Evolutionary conservation across 768 basidiomycete species (phyloP), one percentile per base, ranked within the genome.

Genomic region (Lactarius trivialis): DNA sequence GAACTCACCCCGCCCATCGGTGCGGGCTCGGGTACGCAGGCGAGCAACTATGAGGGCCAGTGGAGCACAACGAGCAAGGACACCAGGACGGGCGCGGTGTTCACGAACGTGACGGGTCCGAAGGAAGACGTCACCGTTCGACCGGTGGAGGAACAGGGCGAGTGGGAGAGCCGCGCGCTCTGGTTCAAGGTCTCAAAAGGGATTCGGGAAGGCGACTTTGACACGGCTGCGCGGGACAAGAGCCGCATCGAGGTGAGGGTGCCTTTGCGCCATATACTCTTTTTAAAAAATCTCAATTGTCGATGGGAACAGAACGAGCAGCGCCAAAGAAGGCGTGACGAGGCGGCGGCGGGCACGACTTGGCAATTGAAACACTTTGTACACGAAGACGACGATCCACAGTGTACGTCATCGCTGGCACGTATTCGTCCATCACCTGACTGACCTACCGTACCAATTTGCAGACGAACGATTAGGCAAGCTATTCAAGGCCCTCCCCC

Each of bases 121-220:
- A 91, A 91, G 77, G 86, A 89, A 71, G 90, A 91, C 72, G 85
- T 93, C 2, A 80, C 73, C 0, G 85, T 89, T 19, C 71, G 75
- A n/a, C 76, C 82, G 0, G 71, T 88, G 6, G 81, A 82, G 60
- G 77, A 79, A 61, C 85, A 89, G 75, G 81, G 81, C n/a, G 85
- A 88, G 68, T 93, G 84, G 78, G 96, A 99, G 79, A 93, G 87
- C 61, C 79, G 96, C 68, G 80, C 79, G 68, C 76, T 97, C 62
- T 98, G 96, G 96, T 73, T 77, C 65, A 78, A 81, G 52, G 96
- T 98, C 26, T 87, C 94, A 24, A 89, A 89, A 71, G 96, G 96
- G 15, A 98, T 98, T 63, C 76, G 88, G 59, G 88, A 87, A 61
- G 90, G 91, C 15, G 92, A 98, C 70, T 98, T 93, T 71, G 96